phyloP scores from a whole-genome alignment of 2,329 filamentous ascomycete genomes.

The Furcasterigmium sp. region DNA sequence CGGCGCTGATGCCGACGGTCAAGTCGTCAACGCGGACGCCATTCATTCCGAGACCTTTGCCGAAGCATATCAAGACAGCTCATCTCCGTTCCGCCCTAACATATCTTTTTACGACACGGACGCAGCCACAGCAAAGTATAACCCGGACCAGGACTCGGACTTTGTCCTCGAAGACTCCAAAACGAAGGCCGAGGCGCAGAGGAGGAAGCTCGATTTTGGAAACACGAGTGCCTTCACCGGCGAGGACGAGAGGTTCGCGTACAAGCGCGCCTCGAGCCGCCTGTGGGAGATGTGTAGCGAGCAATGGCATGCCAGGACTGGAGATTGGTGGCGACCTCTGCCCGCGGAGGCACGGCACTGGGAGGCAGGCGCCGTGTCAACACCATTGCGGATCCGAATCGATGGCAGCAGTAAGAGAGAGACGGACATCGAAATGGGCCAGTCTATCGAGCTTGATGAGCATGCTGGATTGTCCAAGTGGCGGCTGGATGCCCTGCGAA shows the following conservation, averaged over 20 bases:
- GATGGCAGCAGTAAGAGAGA: not conserved
- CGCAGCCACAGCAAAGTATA: conserved; percentile 39
- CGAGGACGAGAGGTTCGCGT: conserved; percentile 77
- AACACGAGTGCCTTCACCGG: conserved; percentile 67
- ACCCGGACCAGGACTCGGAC: conserved; percentile 53
- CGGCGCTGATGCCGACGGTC: not conserved
- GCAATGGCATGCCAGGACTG: conserved; percentile 62
- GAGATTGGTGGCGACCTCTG: conserved; percentile 59
- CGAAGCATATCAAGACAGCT: conserved; percentile 74
- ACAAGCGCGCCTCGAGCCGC: conserved; percentile 70
- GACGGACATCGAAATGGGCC: conserved; percentile 9
- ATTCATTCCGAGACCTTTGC: conserved; percentile 39
- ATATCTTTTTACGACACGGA: conserved; percentile 58
- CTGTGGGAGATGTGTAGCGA: conserved; percentile 77
- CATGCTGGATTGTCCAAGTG: conserved; percentile 32
- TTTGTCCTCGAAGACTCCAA: conserved; percentile 33
- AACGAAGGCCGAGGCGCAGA: conserved; percentile 16
- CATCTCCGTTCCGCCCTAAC: conserved; percentile 74
- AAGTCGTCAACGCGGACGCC: conserved; percentile 25
- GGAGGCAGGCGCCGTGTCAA: conserved; percentile 40
- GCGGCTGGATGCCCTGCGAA: conserved; percentile 26
- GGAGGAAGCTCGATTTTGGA: conserved; percentile 56
- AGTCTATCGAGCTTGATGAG: conserved; percentile 24
- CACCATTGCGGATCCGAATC: conserved; percentile 5
- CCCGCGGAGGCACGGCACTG: conserved; percentile 59